Base-by-base conservation (phyloP, 768 basidiomycete genomes). In the Porpolomopsis calyptriformis region DNA sequence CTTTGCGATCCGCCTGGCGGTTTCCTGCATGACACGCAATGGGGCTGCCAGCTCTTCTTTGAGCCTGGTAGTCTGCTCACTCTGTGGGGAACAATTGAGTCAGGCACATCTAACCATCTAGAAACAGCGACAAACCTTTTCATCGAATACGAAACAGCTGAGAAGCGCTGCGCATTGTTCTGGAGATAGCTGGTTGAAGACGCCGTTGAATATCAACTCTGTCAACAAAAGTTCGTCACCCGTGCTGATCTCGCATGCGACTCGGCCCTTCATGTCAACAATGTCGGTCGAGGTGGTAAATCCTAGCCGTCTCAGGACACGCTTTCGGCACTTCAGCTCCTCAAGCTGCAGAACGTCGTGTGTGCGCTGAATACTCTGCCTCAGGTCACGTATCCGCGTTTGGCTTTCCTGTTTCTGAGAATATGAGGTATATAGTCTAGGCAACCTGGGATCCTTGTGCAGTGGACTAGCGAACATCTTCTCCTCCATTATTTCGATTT, bases 201-300 rank as follows among this genome's bases (percentile, higher is more conserved):
- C 85, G 47, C 96, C 96, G 50, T 96, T 91, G 73, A 99, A 98
- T 49, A 99, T 83, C 57, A 99, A 75, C 64, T 98, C 96, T 1
- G 96, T 99, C 51, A 99, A 72, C 26, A 99, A 71, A 43, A 99
- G 67, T 65, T 99, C 96, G 57, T 99, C 96, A 5, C 96, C 96
- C 2, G 92, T 83, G 59, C 87, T 91, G 64, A 99, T 98, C 65
- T 99, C 96, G 60, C 96, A 99, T 14, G 96, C 96, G 1, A 99
- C 94, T 31, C 96, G 74, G 1, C 96, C 96, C 67, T 99, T 99
- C 76, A 92, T 81, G 60, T 98, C 96, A 18, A 98, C 90, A 48
- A 98, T 96, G 62, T 98, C 94, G 0, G 82, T 76, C 8, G 80
- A 61, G 11, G 76, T 83, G 2, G 91, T 93, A 70, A 98, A 98